phyloP scores from a whole-genome alignment of 139 green algal species.

The Chlorella vulgaris region DNA sequence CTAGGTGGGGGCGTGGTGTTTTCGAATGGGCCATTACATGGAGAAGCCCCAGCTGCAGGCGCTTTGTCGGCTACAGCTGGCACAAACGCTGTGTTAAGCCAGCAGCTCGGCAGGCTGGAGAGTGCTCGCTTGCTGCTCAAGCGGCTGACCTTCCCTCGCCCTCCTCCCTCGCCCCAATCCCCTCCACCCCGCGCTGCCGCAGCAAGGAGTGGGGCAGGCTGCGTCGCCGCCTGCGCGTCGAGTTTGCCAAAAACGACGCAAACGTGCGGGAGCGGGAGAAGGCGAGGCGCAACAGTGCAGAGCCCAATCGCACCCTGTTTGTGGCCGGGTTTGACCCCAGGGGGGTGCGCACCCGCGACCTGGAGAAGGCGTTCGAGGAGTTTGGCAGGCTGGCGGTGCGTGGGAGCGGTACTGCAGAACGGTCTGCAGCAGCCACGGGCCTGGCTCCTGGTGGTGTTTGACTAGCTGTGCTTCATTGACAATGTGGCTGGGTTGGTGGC shows the following conservation, averaged over 20 bases:
- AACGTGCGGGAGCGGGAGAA: slow-evolving; percentile 49
- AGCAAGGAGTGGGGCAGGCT: slow-evolving; percentile 70
- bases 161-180: no score
- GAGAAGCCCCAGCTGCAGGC: no score
- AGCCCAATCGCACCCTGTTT: slow-evolving; percentile 81
- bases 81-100: no score
- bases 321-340: slow-evolving; percentile 79
- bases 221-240: slow-evolving; percentile 62
- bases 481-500: no score
- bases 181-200: slow-evolving; percentile 26
- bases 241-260: slow-evolving; percentile 77
- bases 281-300: slow-evolving; percentile 35
- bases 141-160: no score
- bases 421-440: background rate
- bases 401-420: background rate
- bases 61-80: no score
- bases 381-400: slow-evolving; percentile 52
- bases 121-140: no score
- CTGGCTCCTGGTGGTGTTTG: no score
- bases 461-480: no score
- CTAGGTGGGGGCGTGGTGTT: no score
- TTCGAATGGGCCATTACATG: no score
- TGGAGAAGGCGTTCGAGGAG: slow-evolving; percentile 72
- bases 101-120: no score
- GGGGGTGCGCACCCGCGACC: slow-evolving; percentile 60